These are phyloP conservation scores for Calamus simplicifolius DNA, from an alignment of 176 grass and related monocot species.

Conservation along the genomic window DNA sequence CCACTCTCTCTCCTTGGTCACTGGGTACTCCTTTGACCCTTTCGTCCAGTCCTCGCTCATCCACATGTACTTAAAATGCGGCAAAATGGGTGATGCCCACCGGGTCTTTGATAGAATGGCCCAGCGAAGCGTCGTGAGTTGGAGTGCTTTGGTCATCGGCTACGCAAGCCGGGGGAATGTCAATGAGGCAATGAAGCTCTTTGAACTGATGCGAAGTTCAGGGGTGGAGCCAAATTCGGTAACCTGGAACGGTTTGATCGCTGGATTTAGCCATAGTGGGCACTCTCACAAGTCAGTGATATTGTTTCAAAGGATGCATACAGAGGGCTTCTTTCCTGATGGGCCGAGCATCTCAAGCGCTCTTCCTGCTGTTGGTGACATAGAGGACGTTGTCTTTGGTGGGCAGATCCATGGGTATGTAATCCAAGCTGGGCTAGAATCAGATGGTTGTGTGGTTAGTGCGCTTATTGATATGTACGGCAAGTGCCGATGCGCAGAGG, in stretches of 20 bases:
- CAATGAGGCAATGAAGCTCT: slow-evolving; percentile 15
- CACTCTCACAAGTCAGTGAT: slow-evolving; percentile 17
- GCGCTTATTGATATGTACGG: slow-evolving; percentile 55
- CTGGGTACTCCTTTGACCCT: slow-evolving; percentile 26
- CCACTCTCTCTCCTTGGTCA: slow-evolving; percentile 32
- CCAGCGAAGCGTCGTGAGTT: slow-evolving; percentile 26
- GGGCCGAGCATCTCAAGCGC: slow-evolving; percentile 30
- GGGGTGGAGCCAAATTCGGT: slow-evolving; percentile 41
- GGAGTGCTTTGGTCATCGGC: slow-evolving; percentile 45
- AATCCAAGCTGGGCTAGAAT: slow-evolving; percentile 31
- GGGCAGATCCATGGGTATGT: slow-evolving; percentile 45
- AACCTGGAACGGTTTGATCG: slow-evolving; percentile 62
- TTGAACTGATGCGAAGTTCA: slow-evolving; percentile 29
- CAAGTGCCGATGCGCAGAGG: slow-evolving; percentile 28
- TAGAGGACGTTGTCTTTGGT: slow-evolving; percentile 14
- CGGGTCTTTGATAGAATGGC: slow-evolving; percentile 42
- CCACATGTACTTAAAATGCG: slow-evolving; percentile 41
- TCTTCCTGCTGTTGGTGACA: slow-evolving; percentile 34
- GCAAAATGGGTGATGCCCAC: slow-evolving; percentile 22
- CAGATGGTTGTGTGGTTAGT: slow-evolving; percentile 29
- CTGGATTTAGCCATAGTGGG: slow-evolving; percentile 48
- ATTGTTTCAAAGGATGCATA: slow-evolving; percentile 37
- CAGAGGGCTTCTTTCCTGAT: slow-evolving; percentile 35
- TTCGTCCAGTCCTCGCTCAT: slow-evolving; percentile 55
- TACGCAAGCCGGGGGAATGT: slow-evolving; percentile 28